Percentiles rank a stretch among this genome's conserved stretches.
Evolutionary conservation across 192 early-diverging fungal genomes (phyloP).

Genomic region (Rhizoclosmatium sp.): DNA sequence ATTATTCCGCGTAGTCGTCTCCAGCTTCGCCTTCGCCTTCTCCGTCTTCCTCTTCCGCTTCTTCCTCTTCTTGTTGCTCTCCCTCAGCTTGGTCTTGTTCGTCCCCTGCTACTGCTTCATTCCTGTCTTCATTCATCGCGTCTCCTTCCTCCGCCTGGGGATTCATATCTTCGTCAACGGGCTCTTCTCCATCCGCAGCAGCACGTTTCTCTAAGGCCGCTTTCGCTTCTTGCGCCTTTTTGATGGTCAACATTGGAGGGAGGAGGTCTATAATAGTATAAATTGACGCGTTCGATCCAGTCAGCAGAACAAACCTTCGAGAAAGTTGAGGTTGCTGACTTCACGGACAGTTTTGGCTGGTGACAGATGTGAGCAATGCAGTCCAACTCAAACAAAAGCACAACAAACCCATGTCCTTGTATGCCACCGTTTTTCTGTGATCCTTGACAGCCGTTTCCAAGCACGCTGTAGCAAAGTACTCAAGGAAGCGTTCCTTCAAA

Average conservation of each 20-base stretch:
- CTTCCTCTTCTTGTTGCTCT: constrained; percentile 1
- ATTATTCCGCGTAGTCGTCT: no score
- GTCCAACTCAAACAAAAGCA: neutral
- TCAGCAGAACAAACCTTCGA: constrained; percentile 20
- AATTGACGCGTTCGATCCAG: neutral
- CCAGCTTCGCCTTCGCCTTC: neutral
- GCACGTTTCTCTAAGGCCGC: neutral
- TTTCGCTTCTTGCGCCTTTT: constrained; percentile 8
- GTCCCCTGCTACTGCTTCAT: neutral
- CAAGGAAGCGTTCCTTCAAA: constrained; percentile 22
- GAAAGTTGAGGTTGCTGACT: constrained; percentile 32
- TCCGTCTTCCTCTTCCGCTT: neutral
- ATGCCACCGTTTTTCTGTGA: constrained; percentile 14
- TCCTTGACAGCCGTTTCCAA: neutral
- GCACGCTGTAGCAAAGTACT: constrained; percentile 27
- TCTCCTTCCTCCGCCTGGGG: neutral
- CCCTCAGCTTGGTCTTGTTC: constrained; percentile 1
- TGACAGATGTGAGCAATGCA: neutral
- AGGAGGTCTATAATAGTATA: constrained; percentile 8
- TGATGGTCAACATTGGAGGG: constrained; percentile 9
- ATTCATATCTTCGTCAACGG: neutral
- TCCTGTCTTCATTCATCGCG: neutral
- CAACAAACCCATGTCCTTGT: constrained; percentile 21
- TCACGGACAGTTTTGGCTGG: constrained; percentile 19
- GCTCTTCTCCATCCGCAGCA: neutral